These are phyloP conservation scores for Vitis rotundifolia DNA, from an alignment of 164 flowering plant genomes.

Conservation along the genomic window DNA sequence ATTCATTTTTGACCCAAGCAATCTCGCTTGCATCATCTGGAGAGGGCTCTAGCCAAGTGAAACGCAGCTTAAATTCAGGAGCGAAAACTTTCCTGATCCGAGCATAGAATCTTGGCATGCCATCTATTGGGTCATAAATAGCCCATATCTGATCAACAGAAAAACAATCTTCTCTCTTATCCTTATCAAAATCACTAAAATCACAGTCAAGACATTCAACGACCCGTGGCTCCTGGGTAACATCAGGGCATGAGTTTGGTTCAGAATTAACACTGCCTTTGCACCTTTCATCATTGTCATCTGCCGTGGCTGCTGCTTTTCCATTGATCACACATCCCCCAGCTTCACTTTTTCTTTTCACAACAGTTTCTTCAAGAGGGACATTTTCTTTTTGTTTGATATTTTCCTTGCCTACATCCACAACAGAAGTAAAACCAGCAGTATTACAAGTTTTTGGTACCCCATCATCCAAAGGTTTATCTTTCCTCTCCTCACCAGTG, in stretches of 20 bases:
- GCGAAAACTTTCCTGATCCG: constrained; percentile 27
- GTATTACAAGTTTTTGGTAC: not conserved
- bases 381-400: constrained; percentile 10
- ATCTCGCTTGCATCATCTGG: constrained; percentile 27
- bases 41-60: constrained; percentile 55
- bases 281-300: constrained; percentile 5
- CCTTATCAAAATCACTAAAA: constrained; percentile 43
- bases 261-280: constrained; percentile 1
- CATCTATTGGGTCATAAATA: constrained; percentile 46
- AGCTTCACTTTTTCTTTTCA: constrained; percentile 13
- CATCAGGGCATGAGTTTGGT: not conserved
- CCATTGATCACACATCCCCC: not conserved
- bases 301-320: constrained; percentile 6
- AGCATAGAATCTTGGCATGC: constrained; percentile 69
- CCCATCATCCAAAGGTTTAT: not conserved
- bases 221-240: not conserved
- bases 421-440: constrained; percentile 12
- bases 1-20: constrained; percentile 28
- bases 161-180: constrained; percentile 28
- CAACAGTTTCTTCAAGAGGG: constrained; percentile 14
- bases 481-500: constrained; percentile 15
- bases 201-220: constrained; percentile 41
- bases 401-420: constrained; percentile 10
- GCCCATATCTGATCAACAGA: constrained; percentile 57
- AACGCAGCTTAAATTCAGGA: constrained; percentile 37